Evolutionary conservation across 768 basidiomycete species (phyloP).

Genomic region (Fomitopsis pulvina): DNA sequence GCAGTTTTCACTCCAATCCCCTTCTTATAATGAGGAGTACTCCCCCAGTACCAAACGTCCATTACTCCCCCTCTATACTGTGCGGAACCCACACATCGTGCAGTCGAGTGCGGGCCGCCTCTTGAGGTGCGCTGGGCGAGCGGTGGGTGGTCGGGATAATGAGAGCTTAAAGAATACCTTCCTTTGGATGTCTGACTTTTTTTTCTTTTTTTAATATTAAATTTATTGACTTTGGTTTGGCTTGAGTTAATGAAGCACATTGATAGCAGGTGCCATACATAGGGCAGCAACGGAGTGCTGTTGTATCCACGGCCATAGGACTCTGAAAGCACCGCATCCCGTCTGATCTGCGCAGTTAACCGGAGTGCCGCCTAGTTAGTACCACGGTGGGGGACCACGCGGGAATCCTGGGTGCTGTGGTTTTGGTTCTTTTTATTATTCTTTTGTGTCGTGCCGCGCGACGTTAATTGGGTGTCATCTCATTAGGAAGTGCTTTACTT

Average conservation of each 20-base stretch:
- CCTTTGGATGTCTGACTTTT: slow-evolving; percentile 84
- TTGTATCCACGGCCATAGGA: slow-evolving; percentile 23
- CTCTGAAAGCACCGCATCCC: slow-evolving; percentile 49
- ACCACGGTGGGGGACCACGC: slow-evolving; percentile 61
- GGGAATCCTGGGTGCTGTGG: slow-evolving; percentile 41
- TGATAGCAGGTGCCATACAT: slow-evolving; percentile 1
- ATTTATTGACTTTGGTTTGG: too few relatives aligned
- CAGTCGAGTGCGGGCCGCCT: slow-evolving; percentile 59
- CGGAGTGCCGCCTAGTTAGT: slow-evolving; percentile 58
- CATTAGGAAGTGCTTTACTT: too few relatives aligned
- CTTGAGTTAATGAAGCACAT: not conserved
- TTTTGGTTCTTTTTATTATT: slow-evolving; percentile 24
- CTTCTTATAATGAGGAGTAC: slow-evolving; percentile 50
- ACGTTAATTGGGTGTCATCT: too few relatives aligned
- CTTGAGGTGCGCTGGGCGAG: slow-evolving; percentile 60
- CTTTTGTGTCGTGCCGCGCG: not conserved
- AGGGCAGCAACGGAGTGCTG: not conserved
- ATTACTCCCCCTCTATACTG: slow-evolving; percentile 60
- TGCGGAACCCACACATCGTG: slow-evolving; percentile 63
- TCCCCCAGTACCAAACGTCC: slow-evolving; percentile 66
- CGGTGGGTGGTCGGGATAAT: slow-evolving; percentile 67
- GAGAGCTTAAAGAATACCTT: slow-evolving; percentile 63
- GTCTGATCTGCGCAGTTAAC: slow-evolving; percentile 61
- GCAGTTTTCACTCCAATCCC: slow-evolving; percentile 82
- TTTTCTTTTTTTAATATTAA: slow-evolving; percentile 3